phyloP scores from a whole-genome alignment of 331 rosid genomes.

The Telfairia occidentalis region DNA sequence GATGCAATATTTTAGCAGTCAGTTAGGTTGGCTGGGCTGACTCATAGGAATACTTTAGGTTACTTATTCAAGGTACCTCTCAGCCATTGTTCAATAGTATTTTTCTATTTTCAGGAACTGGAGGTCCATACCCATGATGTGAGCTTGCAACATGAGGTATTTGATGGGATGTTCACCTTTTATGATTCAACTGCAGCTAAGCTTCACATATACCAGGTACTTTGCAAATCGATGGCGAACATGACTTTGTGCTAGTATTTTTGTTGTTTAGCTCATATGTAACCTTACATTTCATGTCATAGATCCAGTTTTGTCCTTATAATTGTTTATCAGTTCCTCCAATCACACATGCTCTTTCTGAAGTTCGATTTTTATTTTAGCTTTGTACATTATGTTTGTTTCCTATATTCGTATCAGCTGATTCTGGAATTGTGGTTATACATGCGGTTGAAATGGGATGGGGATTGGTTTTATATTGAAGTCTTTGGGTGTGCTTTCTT shows the following conservation, averaged over 20 bases:
- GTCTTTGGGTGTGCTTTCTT: not conserved
- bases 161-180: slow-evolving; percentile 84
- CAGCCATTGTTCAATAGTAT: slow-evolving; percentile 2
- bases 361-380: not conserved
- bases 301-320: not conserved
- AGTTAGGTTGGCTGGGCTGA: not conserved
- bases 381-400: not conserved
- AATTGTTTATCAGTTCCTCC: not conserved
- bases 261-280: no score
- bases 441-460: not conserved
- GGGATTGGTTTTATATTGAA: not conserved
- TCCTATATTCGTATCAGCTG: not conserved
- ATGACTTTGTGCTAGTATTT: not conserved
- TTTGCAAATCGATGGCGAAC: not conserved
- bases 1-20: not conserved
- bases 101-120: slow-evolving; percentile 47
- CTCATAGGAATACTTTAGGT: not conserved
- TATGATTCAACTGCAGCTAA: slow-evolving; percentile 62
- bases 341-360: not conserved
- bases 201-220: slow-evolving; percentile 81
- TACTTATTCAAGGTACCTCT: not conserved
- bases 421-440: not conserved
- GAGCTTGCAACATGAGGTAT: slow-evolving; percentile 64
- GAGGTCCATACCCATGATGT: slow-evolving; percentile 80
- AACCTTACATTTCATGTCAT: no score